Base-by-base conservation (phyloP, 225 moss, liverwort and hornwort genomes). In the Pseudisothecium myosuroides region DNA sequence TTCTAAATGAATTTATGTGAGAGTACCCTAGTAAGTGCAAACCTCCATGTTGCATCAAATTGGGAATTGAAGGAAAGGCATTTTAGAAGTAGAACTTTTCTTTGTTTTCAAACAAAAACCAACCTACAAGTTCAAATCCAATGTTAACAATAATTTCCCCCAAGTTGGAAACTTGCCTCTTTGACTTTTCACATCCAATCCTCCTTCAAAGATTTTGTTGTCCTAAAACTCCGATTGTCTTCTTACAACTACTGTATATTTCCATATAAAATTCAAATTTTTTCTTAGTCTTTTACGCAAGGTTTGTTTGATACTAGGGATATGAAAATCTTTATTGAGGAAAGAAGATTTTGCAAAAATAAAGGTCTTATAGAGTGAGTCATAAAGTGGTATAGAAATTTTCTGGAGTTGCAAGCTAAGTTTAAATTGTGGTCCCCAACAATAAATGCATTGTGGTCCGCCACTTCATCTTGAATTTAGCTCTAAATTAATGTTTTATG, bases 261-360 rank as follows among this genome's bases (percentile, higher is more conserved):
- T 43, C 27, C 1, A 72, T 45, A 28, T 39, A 10, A 28, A 73
- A 41, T 28, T 45, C 10, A 6, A 16, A 15, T 26, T 43, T 19
- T 71, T 71, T 43, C 7, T 26, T 43, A 39, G 27, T 41, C 15
- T 26, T 43, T 72, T 16, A 72, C 0, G 1, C 27, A 26, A 72
- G 8, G 5, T 17, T 72, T 24, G 1, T 43, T 0, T 43, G 1
- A 16, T 27, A 16, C 18, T 31, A 31, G 3, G 3, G 28, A 17
- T 0, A 47, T 29, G 2, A 74, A 72, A 26, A 28, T 29, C 10
- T 29, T 1, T 28, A 0, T 18, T 29, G 47, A 74, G 10, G 12
- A 75, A 49, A 32, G 47, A 18, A 74, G 7, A 20, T 12, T 11
- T 75, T 32, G 12, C 4, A 49, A 49, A 49, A 49, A 17, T 28